A percentile compares a stretch with the other conserved stretches of the same genome.
phyloP scores from a whole-genome alignment of 768 basidiomycete genomes.

The Multifurca ochricompacta region DNA sequence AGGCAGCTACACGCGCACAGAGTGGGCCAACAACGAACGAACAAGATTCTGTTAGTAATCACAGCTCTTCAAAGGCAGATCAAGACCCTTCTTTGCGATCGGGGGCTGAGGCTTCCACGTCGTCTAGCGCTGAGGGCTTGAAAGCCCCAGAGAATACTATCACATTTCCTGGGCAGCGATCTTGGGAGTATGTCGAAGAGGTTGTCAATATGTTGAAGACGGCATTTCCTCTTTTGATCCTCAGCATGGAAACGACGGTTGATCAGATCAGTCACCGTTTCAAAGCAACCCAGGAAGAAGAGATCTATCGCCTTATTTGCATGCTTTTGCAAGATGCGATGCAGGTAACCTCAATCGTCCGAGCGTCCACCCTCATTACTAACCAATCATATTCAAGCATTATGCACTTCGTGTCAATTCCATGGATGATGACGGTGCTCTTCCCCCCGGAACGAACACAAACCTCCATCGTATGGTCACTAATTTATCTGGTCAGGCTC shows the following conservation, averaged over 20 bases:
- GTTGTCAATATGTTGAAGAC: conserved; percentile 92
- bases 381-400: conserved; percentile 36
- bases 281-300: conserved; percentile 85
- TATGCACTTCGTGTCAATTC: conserved; percentile 60
- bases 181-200: conserved; percentile 90
- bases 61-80: conserved; percentile 4
- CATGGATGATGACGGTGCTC: conserved; percentile 60
- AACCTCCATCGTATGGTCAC: conserved; percentile 53
- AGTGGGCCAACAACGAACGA: conserved; percentile 10
- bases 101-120: conserved; percentile 6
- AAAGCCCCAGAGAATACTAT: conserved; percentile 25
- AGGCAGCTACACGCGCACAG: conserved; percentile 29
- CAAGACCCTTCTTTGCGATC: conserved; percentile 8
- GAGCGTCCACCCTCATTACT: not conserved
- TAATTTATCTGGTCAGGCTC: conserved; percentile 49
- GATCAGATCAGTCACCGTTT: conserved; percentile 90
- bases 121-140: conserved; percentile 15
- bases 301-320: conserved; percentile 84
- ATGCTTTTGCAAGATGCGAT: conserved; percentile 85
- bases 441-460: conserved; percentile 45
- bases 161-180: conserved; percentile 44
- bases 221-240: conserved; percentile 86
- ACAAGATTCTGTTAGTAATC: conserved; percentile 7
- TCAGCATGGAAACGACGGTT: conserved; percentile 95
- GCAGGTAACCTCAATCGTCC: conserved; percentile 39